Conservation (phyloP, 176 grass and related monocot species). For the Phyllostachys edulis region DNA sequence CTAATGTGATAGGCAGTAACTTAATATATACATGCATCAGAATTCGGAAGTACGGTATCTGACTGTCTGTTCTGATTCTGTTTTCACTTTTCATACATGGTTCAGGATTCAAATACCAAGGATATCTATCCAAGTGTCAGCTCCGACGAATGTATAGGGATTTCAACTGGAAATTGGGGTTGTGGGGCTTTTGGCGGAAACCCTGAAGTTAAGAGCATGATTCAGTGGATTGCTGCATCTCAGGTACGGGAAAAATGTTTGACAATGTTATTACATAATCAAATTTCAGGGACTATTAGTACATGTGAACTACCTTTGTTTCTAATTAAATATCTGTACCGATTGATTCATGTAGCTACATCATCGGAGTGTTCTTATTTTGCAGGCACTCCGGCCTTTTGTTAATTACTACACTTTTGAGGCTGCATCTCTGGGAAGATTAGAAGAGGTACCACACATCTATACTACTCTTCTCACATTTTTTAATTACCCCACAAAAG, state of each 20-base stretch:
- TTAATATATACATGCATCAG: neutral
- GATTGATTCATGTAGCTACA: neutral
- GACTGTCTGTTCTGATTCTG: neutral
- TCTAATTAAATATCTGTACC: neutral
- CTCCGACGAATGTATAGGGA: conserved; percentile 46
- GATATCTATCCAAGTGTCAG: conserved; percentile 25
- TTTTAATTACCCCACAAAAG: neutral
- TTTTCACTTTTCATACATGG: neutral
- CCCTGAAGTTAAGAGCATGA: conserved; percentile 89
- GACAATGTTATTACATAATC: neutral
- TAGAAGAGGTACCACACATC: conserved; percentile 62
- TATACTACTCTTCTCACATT: neutral
- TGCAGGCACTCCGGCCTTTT: conserved; percentile 73
- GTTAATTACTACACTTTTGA: conserved; percentile 89
- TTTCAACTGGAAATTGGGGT: conserved; percentile 98
- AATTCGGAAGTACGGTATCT: neutral
- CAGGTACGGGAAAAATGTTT: conserved; percentile 47
- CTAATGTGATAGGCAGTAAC: neutral
- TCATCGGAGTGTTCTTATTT: neutral
- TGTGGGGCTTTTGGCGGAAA: conserved; percentile 91
- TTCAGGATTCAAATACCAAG: conserved; percentile 37
- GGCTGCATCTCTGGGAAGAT: conserved; percentile 50
- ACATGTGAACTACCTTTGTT: neutral
- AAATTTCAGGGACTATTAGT: neutral
- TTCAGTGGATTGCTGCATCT: conserved; percentile 94